These are phyloP conservation scores for Talaromyces proteolyticus DNA, from an alignment of 495 filamentous ascomycete genomes.

Conservation along the genomic window DNA sequence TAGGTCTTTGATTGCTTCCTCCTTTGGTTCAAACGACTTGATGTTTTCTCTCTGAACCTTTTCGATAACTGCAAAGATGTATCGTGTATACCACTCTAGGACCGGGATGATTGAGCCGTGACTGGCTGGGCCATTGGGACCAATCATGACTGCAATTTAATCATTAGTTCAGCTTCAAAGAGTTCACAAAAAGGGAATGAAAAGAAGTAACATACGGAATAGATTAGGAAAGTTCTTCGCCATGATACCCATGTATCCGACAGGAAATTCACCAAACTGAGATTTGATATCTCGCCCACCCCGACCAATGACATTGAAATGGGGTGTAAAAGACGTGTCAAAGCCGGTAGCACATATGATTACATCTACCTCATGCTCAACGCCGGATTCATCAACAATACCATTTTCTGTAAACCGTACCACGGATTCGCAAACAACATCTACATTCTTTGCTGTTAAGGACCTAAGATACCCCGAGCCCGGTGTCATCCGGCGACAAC, in stretches of 20 bases:
- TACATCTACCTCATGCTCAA: conserved; percentile 29
- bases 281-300: conserved; percentile 38
- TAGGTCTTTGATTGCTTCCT: conserved; percentile 22
- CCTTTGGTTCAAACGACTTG: conserved; percentile 15
- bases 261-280: conserved; percentile 41
- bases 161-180: too few relatives aligned
- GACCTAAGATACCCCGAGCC: conserved; percentile 43
- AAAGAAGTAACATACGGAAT: conserved; percentile 22
- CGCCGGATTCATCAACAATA: conserved; percentile 43
- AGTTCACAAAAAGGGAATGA: background rate
- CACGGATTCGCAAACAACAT: conserved; percentile 32
- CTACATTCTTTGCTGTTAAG: conserved; percentile 37
- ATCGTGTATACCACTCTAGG: conserved; percentile 29
- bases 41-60: conserved; percentile 24
- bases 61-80: conserved; percentile 30
- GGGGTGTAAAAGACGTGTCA: conserved; percentile 40
- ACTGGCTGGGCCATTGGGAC: conserved; percentile 38
- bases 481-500: conserved; percentile 44
- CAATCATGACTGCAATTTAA: conserved; percentile 43
- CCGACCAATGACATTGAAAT: conserved; percentile 44
- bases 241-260: conserved; percentile 56
- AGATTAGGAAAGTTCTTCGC: conserved; percentile 61
- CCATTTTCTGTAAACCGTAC: conserved; percentile 35
- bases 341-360: conserved; percentile 52
- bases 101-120: conserved; percentile 17